phyloP scores from a whole-genome alignment of 2,329 filamentous ascomycete genomes.

The Claviceps quebecensis region DNA sequence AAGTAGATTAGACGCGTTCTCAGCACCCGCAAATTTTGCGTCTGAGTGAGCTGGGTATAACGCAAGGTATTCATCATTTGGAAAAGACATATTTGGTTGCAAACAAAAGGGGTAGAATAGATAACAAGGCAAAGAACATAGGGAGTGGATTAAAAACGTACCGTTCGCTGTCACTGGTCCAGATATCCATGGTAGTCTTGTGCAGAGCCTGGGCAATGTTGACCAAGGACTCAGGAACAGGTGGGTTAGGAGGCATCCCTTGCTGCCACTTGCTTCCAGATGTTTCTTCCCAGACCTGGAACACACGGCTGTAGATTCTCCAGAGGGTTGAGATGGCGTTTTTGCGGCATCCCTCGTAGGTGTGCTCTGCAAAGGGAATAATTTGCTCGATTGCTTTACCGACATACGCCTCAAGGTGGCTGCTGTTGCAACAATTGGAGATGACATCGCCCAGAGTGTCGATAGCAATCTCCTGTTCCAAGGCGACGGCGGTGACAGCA shows the following conservation, averaged over 20 bases:
- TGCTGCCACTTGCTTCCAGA: conserved; percentile 74
- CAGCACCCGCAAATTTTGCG: conserved; percentile 73
- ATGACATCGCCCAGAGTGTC: conserved; percentile 92
- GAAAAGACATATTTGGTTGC: conserved; percentile 2
- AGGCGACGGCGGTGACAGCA: conserved; percentile 74
- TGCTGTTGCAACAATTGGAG: conserved; percentile 67
- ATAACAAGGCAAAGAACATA: conserved; percentile 7
- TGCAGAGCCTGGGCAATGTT: conserved; percentile 79
- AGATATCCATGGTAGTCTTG: conserved; percentile 69
- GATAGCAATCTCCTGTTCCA: conserved; percentile 95
- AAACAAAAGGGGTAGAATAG: conserved; percentile 4
- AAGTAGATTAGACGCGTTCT: conserved; percentile 50
- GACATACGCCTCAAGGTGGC: conserved; percentile 62
- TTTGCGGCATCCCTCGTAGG: conserved; percentile 87
- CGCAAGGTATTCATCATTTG: conserved; percentile 76
- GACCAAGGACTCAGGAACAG: conserved; percentile 64
- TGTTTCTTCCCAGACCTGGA: conserved; percentile 65
- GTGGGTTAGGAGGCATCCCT: conserved; percentile 68
- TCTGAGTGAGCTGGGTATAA: conserved; percentile 99
- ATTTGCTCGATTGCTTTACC: conserved; percentile 77
- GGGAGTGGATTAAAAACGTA: conserved; percentile 38
- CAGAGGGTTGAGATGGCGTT: conserved; percentile 82
- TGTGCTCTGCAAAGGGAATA: conserved; percentile 70
- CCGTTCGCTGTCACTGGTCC: conserved; percentile 86
- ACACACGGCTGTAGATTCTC: conserved; percentile 85